Base-by-base conservation (phyloP, 1,139 yeast genomes). In the Pichia sp. region DNA sequence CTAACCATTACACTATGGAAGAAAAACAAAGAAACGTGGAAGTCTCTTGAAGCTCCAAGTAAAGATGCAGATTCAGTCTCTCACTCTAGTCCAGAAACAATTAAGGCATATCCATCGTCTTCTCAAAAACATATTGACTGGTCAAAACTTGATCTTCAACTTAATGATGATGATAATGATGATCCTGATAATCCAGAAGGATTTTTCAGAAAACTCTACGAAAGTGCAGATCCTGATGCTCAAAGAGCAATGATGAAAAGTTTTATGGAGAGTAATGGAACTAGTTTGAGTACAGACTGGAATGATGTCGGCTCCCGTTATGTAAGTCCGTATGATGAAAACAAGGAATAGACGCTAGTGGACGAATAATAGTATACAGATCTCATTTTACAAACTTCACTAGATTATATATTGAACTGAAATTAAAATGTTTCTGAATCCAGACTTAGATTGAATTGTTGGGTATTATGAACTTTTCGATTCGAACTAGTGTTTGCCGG, bases 241-340 rank as follows among this genome's bases (percentile, higher is more conserved):
- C 71, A 70, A 52, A 71, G 94, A 44, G 99, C 99, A 1, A 93
- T 93, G 97, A 84, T 86, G 93, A 93, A 93, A 64, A 85, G 96
- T 40, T 91, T 77, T 55, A 70, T 77, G n/a, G 96, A 93, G 62
- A 84, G 95, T 52, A 84, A 84, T 51, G 99, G 99, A 17, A 93
- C 98, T 0, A 79, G 94, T 1, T 67, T 93, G 47, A 85, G 95
- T 38, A 93, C 98, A 6, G 84, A 85, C 58, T 93, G 99, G 99
- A 74, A 67, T n/a, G 95, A 86, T 46, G 97, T 95, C 3, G 69
- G 74, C 38, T 67, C 71, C 39, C 78, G 76, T 49, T 70, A 63
- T 28, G 84, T 82, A 42, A 86, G 83, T 3, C 96, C 96, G 0
- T 84, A 79, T 36, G 88, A 86, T 3, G 69, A 75, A 72, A 66